These are phyloP conservation scores for Chimonanthus salicifolius DNA, from an alignment of 164 flowering plant species.

Conservation along the genomic window DNA sequence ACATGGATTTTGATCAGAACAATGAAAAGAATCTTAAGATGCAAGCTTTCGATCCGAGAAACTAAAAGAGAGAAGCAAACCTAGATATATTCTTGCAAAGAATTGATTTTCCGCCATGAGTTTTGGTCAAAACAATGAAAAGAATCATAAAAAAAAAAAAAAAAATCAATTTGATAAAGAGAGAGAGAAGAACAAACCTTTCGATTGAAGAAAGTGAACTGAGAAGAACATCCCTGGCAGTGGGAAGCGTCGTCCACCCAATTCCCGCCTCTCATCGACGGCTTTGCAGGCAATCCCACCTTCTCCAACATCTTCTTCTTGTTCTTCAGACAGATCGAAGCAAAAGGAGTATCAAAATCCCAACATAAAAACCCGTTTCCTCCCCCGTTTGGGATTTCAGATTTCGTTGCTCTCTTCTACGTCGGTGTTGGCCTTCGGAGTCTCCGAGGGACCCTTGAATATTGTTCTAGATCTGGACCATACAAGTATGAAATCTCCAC, in stretches of 20 bases:
- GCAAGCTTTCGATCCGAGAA: background rate
- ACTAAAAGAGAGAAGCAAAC: too few relatives aligned
- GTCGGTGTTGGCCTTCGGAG: background rate
- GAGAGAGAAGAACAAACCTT: constrained; percentile 41
- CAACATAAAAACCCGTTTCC: background rate
- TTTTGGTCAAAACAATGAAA: background rate
- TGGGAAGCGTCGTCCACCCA: constrained; percentile 96
- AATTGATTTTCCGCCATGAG: background rate
- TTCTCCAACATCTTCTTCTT: constrained; percentile 76
- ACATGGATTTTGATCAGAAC: background rate
- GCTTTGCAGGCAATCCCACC: constrained; percentile 89
- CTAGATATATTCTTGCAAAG: background rate
- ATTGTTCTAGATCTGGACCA: too few relatives aligned
- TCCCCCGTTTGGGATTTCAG: background rate
- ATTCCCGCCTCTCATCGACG: constrained; percentile 66
- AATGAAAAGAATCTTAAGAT: background rate
- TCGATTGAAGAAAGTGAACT: constrained; percentile 93
- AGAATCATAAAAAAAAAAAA: background rate
- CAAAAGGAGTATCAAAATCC: background rate
- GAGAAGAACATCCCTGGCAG: constrained; percentile 95
- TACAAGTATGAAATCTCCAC: too few relatives aligned
- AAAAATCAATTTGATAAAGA: background rate
- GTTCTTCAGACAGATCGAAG: background rate
- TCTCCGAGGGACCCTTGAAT: background rate
- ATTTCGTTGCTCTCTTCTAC: background rate